Percentiles rank a stretch among this genome's conserved stretches.
Evolutionary conservation across 176 grass and related monocot species (phyloP).

Genomic region (Carex kokanica): DNA sequence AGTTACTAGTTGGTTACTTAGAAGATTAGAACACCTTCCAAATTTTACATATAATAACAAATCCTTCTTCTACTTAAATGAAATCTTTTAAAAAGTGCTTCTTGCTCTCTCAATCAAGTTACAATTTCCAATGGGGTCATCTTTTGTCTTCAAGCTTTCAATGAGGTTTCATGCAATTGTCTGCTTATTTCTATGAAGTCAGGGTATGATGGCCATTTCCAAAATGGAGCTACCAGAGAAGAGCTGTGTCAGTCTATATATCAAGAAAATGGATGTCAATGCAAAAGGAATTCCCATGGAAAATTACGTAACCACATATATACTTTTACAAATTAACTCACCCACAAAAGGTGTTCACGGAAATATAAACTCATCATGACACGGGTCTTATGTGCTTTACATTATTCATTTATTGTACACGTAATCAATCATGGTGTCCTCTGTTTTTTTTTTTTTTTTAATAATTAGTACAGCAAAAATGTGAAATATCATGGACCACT

Average conservation of each 20-base stretch:
- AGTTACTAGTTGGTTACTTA: background rate
- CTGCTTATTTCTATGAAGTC: conserved; percentile 19
- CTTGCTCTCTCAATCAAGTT: conserved; percentile 27
- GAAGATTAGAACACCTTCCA: background rate
- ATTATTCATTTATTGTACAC: background rate
- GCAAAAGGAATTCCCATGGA: conserved; percentile 15
- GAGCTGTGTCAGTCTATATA: conserved; percentile 24
- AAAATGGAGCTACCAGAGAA: conserved; percentile 19
- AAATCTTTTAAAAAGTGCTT: background rate
- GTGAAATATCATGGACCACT: background rate
- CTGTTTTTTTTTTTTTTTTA: background rate
- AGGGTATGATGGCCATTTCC: conserved; percentile 31
- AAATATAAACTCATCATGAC: too few species aligned
- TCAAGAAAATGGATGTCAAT: conserved; percentile 10
- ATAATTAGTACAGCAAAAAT: background rate
- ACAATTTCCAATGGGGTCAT: conserved; percentile 25
- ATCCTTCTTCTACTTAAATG: background rate
- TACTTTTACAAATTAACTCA: background rate
- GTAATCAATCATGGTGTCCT: background rate
- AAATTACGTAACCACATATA: background rate
- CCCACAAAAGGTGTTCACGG: background rate
- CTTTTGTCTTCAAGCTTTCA: conserved; percentile 31
- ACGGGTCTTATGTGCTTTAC: background rate
- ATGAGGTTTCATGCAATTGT: conserved; percentile 24
- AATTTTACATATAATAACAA: conserved; percentile 13